These are phyloP conservation scores for Coemansia nantahalensis DNA, from an alignment of 192 early-diverging fungal species.

Conservation along the genomic window DNA sequence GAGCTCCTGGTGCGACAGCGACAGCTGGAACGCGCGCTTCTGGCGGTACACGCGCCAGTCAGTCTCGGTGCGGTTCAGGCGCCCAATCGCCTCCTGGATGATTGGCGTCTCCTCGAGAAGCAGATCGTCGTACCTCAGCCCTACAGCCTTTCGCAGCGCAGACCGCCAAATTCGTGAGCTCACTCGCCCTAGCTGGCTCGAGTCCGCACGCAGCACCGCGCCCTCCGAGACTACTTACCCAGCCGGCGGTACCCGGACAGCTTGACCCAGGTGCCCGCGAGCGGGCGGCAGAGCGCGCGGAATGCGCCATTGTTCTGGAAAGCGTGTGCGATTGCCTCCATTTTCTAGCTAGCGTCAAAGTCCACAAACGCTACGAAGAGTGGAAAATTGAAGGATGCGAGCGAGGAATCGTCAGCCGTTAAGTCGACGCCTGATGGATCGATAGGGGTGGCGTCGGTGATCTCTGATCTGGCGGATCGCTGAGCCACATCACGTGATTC, in stretches of 20 bases:
- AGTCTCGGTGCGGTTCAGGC: conserved; percentile 65
- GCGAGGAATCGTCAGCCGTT: too few relatives aligned
- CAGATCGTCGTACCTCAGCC: conserved; percentile 89
- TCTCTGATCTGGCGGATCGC: too few relatives aligned
- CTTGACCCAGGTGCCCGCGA: conserved; percentile 64
- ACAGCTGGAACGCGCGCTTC: conserved; percentile 73
- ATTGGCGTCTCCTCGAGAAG: conserved; percentile 80
- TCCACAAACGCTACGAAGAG: too few relatives aligned
- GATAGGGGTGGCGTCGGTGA: too few relatives aligned
- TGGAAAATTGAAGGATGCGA: too few relatives aligned
- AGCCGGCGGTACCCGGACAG: conserved; percentile 68
- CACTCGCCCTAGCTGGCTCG: too few relatives aligned
- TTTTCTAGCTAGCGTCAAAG: not conserved
- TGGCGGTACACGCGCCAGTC: conserved; percentile 79
- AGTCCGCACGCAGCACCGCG: too few relatives aligned
- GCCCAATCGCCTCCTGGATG: conserved; percentile 77
- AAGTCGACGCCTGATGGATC: too few relatives aligned
- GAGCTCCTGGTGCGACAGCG: conserved; percentile 67
- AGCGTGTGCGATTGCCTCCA: conserved; percentile 35
- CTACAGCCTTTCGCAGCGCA: conserved; percentile 38
- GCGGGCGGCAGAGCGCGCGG: conserved; percentile 50
- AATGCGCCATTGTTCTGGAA: conserved; percentile 40
- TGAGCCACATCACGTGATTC: too few relatives aligned
- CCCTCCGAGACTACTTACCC: too few relatives aligned
- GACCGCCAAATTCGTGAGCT: too few relatives aligned